Percentiles rank a stretch among this genome's conserved stretches.
Evolutionary conservation across 805 yeast genomes (phyloP).

Genomic region (Limtongozyma cylindracea): DNA sequence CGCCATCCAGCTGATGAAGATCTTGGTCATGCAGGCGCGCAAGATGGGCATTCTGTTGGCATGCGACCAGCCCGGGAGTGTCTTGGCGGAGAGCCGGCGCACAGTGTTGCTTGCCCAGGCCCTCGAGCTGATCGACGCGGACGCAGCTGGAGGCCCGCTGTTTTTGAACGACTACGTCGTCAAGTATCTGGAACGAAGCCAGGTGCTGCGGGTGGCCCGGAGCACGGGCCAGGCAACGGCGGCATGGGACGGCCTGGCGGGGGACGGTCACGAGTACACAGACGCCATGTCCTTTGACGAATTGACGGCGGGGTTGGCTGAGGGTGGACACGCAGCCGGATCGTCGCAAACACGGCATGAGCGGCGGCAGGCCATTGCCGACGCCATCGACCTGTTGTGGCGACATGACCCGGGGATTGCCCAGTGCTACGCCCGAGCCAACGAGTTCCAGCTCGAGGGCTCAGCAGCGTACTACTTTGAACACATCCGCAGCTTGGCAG

Average conservation of each 20-base stretch:
- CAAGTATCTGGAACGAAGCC: constrained; percentile 1
- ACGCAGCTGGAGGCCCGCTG: constrained; percentile 1
- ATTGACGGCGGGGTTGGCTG: constrained; percentile 1
- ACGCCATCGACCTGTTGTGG: constrained; percentile 54
- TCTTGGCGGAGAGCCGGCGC: constrained; percentile 20
- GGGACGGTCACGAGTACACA: too few relatives aligned
- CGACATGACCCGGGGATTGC: constrained; percentile 36
- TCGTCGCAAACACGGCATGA: too few relatives aligned
- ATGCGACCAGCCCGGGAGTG: constrained; percentile 27
- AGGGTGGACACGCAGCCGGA: constrained; percentile 1
- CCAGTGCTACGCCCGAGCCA: constrained; percentile 29
- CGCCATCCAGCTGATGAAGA: constrained; percentile 62
- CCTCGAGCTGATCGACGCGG: constrained; percentile 1
- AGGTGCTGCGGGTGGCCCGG: constrained; percentile 7
- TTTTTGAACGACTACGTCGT: constrained; percentile 3
- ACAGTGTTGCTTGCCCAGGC: constrained; percentile 23
- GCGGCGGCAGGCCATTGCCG: constrained; percentile 41
- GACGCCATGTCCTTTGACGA: not conserved
- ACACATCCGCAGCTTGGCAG: constrained; percentile 36
- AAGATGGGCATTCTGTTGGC: constrained; percentile 35
- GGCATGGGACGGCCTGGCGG: too few relatives aligned
- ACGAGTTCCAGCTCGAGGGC: constrained; percentile 68
- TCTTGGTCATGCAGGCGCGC: constrained; percentile 49
- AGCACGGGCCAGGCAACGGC: too few relatives aligned
- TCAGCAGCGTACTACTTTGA: constrained; percentile 67